These are phyloP conservation scores for Monosporascus cannonballus DNA, from an alignment of 2,329 filamentous ascomycete genomes.

Conservation along the genomic window DNA sequence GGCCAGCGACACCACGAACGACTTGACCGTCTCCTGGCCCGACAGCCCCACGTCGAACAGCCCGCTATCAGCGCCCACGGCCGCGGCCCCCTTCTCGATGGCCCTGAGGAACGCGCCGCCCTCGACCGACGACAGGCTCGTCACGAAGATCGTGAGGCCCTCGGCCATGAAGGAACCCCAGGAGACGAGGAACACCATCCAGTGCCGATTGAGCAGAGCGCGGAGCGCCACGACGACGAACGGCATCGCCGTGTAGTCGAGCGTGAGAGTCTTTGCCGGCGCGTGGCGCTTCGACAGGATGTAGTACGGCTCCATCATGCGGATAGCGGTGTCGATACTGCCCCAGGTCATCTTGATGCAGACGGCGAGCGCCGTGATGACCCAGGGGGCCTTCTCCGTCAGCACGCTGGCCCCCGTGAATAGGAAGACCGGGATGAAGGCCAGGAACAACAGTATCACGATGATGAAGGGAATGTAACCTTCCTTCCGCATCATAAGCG, in stretches of 20 bases:
- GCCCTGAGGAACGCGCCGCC: constrained; percentile 52
- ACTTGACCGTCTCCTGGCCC: constrained; percentile 54
- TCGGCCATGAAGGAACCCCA: constrained; percentile 69
- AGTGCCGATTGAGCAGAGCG: constrained; percentile 58
- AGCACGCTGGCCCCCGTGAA: constrained; percentile 50
- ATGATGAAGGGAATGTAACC: constrained; percentile 56
- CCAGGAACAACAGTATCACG: constrained; percentile 49
- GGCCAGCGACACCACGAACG: constrained; percentile 60
- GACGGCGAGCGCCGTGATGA: constrained; percentile 60
- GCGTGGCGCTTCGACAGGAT: constrained; percentile 62
- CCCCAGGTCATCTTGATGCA: constrained; percentile 63
- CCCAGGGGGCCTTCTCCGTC: constrained; percentile 57
- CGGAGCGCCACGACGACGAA: constrained; percentile 59
- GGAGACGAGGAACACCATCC: constrained; percentile 61
- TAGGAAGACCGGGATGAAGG: constrained; percentile 54
- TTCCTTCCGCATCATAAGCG: constrained; percentile 57
- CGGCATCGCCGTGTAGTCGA: constrained; percentile 69
- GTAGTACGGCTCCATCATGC: constrained; percentile 71
- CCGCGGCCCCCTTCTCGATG: constrained; percentile 6
- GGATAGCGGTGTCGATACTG: constrained; percentile 61
- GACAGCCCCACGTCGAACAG: constrained; percentile 28
- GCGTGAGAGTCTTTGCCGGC: constrained; percentile 56
- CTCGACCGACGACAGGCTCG: constrained; percentile 58
- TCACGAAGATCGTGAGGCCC: constrained; percentile 63
- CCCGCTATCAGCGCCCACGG: constrained; percentile 12